Evolutionary conservation across 1,284 basidiomycete genomes (phyloP).

Genomic region (Leccinum pachyderme): DNA sequence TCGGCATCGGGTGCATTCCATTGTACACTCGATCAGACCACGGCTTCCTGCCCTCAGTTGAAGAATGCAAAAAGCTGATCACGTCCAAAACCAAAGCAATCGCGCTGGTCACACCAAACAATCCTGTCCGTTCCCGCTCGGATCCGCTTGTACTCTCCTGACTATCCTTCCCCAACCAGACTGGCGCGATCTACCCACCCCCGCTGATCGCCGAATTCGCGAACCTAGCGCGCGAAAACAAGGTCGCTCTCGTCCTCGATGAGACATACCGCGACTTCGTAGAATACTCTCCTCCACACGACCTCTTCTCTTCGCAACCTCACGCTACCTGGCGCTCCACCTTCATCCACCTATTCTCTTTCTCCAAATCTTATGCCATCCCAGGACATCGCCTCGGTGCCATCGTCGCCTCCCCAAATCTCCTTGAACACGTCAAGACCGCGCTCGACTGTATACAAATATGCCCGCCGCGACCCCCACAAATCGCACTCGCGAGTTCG

Average conservation of each 20-base stretch:
- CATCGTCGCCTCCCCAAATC: slow-evolving; percentile 61
- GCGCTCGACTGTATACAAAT: slow-evolving; percentile 81
- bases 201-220: slow-evolving; percentile 64
- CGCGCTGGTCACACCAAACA: slow-evolving; percentile 75
- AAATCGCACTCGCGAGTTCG: slow-evolving; percentile 47
- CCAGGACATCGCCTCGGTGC: slow-evolving; percentile 84
- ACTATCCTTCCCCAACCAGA: slow-evolving; percentile 44
- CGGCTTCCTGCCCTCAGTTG: slow-evolving; percentile 60
- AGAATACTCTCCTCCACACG: slow-evolving; percentile 50
- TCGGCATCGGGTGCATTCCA: slow-evolving; percentile 62
- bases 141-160: too few relatives aligned
- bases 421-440: slow-evolving; percentile 58
- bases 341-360: slow-evolving; percentile 76
- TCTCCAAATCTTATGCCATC: slow-evolving; percentile 81
- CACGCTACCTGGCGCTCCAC: slow-evolving; percentile 52
- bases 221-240: slow-evolving; percentile 53
- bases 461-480: slow-evolving; percentile 72
- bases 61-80: slow-evolving; percentile 50
- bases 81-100: slow-evolving; percentile 66
- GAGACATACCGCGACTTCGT: slow-evolving; percentile 90
- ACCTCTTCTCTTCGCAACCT: slow-evolving; percentile 40
- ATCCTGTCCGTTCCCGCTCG: slow-evolving; percentile 52
- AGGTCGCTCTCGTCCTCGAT: slow-evolving; percentile 80
- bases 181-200: slow-evolving; percentile 72
- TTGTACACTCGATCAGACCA: slow-evolving; percentile 56